Conservation (phyloP, 345 rosid genomes). For the Pugionium dolabratum region DNA sequence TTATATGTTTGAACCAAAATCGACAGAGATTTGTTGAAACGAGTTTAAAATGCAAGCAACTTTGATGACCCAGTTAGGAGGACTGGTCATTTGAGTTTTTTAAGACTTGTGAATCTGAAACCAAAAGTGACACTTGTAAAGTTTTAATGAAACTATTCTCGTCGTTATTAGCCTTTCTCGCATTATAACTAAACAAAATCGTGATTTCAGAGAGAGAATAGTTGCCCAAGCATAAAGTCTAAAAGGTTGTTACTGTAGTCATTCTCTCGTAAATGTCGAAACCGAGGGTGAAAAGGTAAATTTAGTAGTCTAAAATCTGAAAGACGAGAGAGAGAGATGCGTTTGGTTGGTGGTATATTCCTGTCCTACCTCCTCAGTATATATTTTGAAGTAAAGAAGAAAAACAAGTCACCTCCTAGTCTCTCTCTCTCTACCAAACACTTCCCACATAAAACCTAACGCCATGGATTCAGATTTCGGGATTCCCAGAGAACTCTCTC, state of each 20-base stretch:
- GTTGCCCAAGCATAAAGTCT: neutral
- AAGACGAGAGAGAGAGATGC: slow-evolving; percentile 13
- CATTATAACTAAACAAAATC: neutral
- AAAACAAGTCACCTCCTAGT: slow-evolving; percentile 18
- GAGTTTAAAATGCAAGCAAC: neutral
- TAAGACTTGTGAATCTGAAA: neutral
- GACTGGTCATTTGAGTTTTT: neutral
- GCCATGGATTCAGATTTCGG: slow-evolving; percentile 96
- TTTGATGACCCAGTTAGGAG: neutral
- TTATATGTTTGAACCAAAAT: neutral
- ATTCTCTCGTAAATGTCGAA: neutral
- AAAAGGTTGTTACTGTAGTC: neutral
- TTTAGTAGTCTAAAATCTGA: neutral
- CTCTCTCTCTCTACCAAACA: slow-evolving; percentile 34
- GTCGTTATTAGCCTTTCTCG: neutral
- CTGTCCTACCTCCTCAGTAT: slow-evolving; percentile 7
- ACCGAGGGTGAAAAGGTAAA: neutral
- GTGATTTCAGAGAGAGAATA: neutral
- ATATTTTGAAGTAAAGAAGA: slow-evolving; percentile 18
- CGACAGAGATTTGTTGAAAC: neutral
- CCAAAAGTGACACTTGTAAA: neutral
- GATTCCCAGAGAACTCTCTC: slow-evolving; percentile 88
- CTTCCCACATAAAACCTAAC: slow-evolving; percentile 17
- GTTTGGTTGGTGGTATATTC: slow-evolving; percentile 36
- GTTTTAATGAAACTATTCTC: neutral